Conservation (phyloP, 257 asterid species). For the Solanum lignicaule region DNA sequence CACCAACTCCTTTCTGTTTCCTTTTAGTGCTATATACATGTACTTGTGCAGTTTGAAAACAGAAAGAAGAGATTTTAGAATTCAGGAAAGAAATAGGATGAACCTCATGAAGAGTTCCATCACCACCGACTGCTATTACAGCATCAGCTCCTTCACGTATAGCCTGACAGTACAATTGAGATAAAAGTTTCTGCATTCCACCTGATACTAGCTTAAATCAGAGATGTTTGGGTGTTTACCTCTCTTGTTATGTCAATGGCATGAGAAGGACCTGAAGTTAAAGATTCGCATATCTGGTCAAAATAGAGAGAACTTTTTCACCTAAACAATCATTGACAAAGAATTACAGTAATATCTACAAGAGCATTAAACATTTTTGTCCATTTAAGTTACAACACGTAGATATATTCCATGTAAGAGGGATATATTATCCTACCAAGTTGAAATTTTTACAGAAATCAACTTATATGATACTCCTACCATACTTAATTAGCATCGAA, state of each 20-base stretch:
- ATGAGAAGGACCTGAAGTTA: conserved; percentile 85
- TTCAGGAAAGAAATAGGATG: not conserved
- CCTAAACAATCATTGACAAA: not conserved
- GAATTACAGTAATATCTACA: not conserved
- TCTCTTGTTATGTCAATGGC: conserved; percentile 80
- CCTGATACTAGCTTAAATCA: conserved; percentile 4
- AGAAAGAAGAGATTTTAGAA: not conserved
- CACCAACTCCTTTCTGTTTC: not conserved
- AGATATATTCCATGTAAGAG: not conserved
- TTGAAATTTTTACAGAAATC: not conserved
- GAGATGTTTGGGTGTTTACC: conserved; percentile 31
- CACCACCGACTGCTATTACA: conserved; percentile 93
- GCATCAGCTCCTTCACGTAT: conserved; percentile 92
- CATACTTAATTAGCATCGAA: not conserved
- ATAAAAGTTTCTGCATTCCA: conserved; percentile 6
- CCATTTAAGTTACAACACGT: not conserved
- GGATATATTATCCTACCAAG: not conserved
- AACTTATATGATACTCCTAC: not conserved
- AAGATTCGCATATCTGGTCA: conserved; percentile 70
- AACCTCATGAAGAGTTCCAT: conserved; percentile 97
- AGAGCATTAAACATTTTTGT: not conserved
- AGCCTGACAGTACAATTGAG: conserved; percentile 42
- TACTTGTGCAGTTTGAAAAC: not conserved
- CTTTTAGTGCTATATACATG: not conserved
- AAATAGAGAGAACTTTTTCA: conserved; percentile 1